Conservation (phyloP, 2,329 filamentous ascomycete genomes). For the Achaetomium macrosporum region DNA sequence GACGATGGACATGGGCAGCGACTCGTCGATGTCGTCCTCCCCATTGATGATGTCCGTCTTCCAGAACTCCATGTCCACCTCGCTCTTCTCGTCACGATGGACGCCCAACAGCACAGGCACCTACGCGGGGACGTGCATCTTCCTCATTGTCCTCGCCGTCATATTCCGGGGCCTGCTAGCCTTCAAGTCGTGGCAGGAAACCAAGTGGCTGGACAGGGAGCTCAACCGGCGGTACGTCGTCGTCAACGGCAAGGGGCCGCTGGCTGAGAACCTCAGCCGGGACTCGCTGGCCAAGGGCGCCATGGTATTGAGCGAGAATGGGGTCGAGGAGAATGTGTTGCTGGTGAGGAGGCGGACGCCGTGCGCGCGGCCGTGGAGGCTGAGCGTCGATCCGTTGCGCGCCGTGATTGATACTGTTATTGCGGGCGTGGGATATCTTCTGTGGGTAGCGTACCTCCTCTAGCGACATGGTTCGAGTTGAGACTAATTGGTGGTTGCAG, state of each 20-base stretch:
- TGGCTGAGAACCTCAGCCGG: slow-evolving; percentile 53
- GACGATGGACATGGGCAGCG: not conserved
- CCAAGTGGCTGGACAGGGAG: slow-evolving; percentile 64
- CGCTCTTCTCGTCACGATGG: slow-evolving; percentile 62
- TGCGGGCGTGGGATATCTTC: slow-evolving; percentile 73
- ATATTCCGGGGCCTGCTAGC: slow-evolving; percentile 67
- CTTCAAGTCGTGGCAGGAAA: slow-evolving; percentile 57
- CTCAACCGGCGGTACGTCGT: slow-evolving; percentile 71
- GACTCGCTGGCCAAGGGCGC: slow-evolving; percentile 58
- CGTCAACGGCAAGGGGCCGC: slow-evolving; percentile 57
- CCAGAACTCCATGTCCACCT: slow-evolving; percentile 46
- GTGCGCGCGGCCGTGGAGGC: slow-evolving; percentile 64
- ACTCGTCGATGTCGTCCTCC: not conserved
- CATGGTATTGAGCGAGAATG: slow-evolving; percentile 61
- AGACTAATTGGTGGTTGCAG: slow-evolving; percentile 39
- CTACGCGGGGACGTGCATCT: slow-evolving; percentile 89
- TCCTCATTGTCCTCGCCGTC: slow-evolving; percentile 71
- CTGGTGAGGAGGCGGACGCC: slow-evolving; percentile 54
- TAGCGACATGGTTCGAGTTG: not conserved
- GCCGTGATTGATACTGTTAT: slow-evolving; percentile 65
- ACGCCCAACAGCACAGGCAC: slow-evolving; percentile 61
- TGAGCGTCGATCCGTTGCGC: slow-evolving; percentile 71
- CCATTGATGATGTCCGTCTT: slow-evolving; percentile 52
- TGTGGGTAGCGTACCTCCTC: slow-evolving; percentile 57
- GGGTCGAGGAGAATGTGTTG: slow-evolving; percentile 72